These are phyloP conservation scores for Tulasnella sp. DNA, from an alignment of 768 basidiomycete species.

Conservation along the genomic window DNA sequence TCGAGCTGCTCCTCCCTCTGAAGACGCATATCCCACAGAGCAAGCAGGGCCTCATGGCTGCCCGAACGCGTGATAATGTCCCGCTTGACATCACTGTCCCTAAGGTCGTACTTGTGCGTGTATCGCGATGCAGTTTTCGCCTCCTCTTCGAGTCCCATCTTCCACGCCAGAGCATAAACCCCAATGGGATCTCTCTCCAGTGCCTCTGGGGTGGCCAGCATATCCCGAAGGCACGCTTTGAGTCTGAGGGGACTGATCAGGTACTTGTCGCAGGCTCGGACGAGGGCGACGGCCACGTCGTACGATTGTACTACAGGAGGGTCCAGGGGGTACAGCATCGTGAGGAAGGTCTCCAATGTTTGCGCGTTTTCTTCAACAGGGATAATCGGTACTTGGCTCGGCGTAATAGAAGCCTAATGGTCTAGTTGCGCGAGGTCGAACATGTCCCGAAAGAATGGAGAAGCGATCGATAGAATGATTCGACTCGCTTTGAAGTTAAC, in stretches of 20 bases:
- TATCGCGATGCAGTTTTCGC: background rate
- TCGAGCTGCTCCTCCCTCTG: background rate
- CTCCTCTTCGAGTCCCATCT: background rate
- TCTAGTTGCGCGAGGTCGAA: conserved; percentile 1
- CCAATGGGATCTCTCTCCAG: background rate
- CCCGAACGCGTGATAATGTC: background rate
- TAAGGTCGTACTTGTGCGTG: background rate
- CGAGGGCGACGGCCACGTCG: background rate
- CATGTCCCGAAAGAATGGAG: conserved; percentile 12
- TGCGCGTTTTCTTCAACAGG: background rate
- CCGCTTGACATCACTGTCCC: background rate
- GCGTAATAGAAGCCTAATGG: background rate
- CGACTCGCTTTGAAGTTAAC: conserved; percentile 3
- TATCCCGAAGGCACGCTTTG: background rate
- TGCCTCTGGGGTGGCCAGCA: background rate
- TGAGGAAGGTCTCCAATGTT: background rate
- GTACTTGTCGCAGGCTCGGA: background rate
- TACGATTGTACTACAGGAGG: background rate
- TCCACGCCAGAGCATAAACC: background rate
- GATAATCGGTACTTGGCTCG: background rate
- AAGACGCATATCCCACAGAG: background rate
- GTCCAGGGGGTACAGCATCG: background rate
- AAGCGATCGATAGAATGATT: background rate
- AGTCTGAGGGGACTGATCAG: background rate
- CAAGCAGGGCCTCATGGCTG: background rate